These are phyloP conservation scores for Salix brachista DNA, from an alignment of 345 rosid species.

Conservation along the genomic window DNA sequence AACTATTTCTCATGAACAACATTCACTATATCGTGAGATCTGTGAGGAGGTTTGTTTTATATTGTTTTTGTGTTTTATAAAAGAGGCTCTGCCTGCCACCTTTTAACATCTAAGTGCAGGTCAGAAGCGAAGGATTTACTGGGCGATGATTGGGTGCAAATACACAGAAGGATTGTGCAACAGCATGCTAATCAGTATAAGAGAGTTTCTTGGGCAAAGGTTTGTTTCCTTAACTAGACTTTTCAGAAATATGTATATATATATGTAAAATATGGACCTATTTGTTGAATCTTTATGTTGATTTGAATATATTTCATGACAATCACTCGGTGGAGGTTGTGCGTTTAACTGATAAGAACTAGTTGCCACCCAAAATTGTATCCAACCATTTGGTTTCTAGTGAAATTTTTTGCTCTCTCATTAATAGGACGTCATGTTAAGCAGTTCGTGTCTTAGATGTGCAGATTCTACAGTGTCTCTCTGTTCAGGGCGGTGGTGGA, in stretches of 20 bases:
- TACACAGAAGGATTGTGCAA: slow-evolving; percentile 87
- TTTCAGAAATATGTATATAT: too few species aligned
- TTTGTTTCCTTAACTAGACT: slow-evolving; percentile 15
- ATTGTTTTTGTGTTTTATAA: slow-evolving; percentile 4
- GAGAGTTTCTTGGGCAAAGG: slow-evolving; percentile 98
- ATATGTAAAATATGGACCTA: not conserved
- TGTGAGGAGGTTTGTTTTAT: slow-evolving; percentile 62
- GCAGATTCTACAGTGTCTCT: slow-evolving; percentile 91
- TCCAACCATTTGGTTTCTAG: not conserved
- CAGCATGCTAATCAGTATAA: slow-evolving; percentile 97
- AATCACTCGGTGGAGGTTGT: not conserved
- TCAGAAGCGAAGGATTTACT: slow-evolving; percentile 92
- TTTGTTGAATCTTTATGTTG: not conserved
- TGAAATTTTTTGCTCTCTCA: not conserved
- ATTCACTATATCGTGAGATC: slow-evolving; percentile 97
- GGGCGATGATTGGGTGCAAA: slow-evolving; percentile 99
- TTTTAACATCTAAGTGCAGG: slow-evolving; percentile 36
- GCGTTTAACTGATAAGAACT: not conserved
- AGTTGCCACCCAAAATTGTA: not conserved
- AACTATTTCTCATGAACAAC: slow-evolving; percentile 94
- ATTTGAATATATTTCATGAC: not conserved
- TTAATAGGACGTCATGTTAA: slow-evolving; percentile 2
- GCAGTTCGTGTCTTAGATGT: slow-evolving; percentile 10
- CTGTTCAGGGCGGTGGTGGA: slow-evolving; percentile 48
- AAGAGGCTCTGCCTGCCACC: not conserved